Evolutionary conservation across 2,329 filamentous ascomycete species (phyloP).

Genomic region (Orbilia brochopaga): DNA sequence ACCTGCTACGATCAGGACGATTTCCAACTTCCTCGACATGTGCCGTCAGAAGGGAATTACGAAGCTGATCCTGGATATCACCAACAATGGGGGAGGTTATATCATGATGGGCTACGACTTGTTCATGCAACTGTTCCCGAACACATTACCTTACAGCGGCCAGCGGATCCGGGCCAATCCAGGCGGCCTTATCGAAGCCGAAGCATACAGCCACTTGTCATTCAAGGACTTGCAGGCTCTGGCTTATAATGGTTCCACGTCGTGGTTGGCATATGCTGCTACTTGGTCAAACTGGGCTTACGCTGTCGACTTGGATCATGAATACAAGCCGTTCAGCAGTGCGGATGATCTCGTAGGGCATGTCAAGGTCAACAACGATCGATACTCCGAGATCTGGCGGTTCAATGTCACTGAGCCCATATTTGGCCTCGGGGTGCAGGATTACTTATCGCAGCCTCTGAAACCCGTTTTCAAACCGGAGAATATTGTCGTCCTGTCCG

Average conservation of each 20-base stretch:
- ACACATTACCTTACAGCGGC: slow-evolving; percentile 4
- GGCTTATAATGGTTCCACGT: slow-evolving; percentile 54
- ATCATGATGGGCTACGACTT: slow-evolving; percentile 69
- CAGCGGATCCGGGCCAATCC: slow-evolving; percentile 57
- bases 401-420: slow-evolving; percentile 60
- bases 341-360: slow-evolving; percentile 65
- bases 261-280: slow-evolving; percentile 60
- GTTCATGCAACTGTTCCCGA: slow-evolving; percentile 61
- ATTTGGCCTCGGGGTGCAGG: slow-evolving; percentile 63
- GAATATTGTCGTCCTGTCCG: slow-evolving; percentile 67
- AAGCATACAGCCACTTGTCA: slow-evolving; percentile 61
- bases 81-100: slow-evolving; percentile 66
- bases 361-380: slow-evolving; percentile 62
- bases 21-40: slow-evolving; percentile 34
- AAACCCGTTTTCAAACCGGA: slow-evolving; percentile 64
- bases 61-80: slow-evolving; percentile 67
- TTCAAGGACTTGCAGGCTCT: slow-evolving; percentile 63
- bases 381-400: slow-evolving; percentile 57
- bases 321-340: slow-evolving; percentile 58
- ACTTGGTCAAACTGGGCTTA: slow-evolving; percentile 59
- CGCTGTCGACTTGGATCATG: slow-evolving; percentile 57
- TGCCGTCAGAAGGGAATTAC: slow-evolving; percentile 63
- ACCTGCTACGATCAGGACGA: slow-evolving; percentile 29
- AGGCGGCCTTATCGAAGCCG: slow-evolving; percentile 58
- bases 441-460: slow-evolving; percentile 61